Evolutionary conservation across 257 asterid species (phyloP).

Genomic region (Lycium barbarum): DNA sequence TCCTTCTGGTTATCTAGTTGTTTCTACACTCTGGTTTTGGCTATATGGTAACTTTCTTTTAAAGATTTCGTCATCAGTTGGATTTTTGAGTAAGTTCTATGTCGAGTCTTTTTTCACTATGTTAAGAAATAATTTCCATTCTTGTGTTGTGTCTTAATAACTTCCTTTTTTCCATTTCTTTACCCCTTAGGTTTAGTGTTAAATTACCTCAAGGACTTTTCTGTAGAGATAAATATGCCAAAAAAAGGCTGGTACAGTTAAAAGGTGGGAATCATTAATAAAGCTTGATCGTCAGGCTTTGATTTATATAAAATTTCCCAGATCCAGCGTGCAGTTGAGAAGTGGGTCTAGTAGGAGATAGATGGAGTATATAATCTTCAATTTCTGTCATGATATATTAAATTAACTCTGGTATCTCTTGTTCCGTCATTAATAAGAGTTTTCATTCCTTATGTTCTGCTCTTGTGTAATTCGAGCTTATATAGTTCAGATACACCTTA

Average conservation of each 20-base stretch:
- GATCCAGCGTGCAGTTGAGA: background rate
- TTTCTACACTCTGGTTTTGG: background rate
- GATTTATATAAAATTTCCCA: background rate
- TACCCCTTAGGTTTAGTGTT: background rate
- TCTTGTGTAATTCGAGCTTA: background rate
- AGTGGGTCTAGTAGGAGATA: background rate
- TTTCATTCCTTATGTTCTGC: background rate
- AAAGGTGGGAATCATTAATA: background rate
- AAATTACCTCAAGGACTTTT: constrained; percentile 22
- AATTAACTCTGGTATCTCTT: background rate
- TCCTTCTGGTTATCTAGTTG: background rate
- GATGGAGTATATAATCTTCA: background rate
- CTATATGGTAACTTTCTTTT: background rate
- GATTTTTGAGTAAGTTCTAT: background rate
- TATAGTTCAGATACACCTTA: constrained; percentile 18
- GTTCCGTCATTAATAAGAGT: background rate
- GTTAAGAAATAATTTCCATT: background rate
- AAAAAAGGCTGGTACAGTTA: background rate
- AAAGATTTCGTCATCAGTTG: background rate
- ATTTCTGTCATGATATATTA: background rate
- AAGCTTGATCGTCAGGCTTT: background rate
- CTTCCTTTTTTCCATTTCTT: background rate
- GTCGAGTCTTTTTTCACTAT: constrained; percentile 1
- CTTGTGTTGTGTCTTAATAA: background rate
- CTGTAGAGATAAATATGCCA: background rate